Percentiles rank a stretch among this genome's conserved stretches.
These are phyloP conservation scores for Infundibulicybe gibba DNA, from an alignment of 768 basidiomycete genomes.

Conservation along the genomic window DNA sequence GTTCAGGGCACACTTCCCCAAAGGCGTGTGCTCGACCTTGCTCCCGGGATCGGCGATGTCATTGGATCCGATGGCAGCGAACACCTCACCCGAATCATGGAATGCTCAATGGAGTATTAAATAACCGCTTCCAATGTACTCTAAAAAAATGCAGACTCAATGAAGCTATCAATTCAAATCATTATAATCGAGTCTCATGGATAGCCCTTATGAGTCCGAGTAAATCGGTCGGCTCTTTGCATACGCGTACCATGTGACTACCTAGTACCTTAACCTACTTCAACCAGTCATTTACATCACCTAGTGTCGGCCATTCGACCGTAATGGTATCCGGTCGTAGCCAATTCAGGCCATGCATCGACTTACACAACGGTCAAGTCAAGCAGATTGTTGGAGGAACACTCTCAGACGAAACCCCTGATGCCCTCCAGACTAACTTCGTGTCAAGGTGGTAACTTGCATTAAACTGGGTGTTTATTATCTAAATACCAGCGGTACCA, in stretches of 20 bases:
- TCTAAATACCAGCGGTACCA: slow-evolving; percentile 22
- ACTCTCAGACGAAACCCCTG: slow-evolving; percentile 63
- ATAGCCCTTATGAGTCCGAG: too few relatives aligned
- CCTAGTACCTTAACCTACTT: too few relatives aligned
- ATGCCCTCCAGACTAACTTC: slow-evolving; percentile 80
- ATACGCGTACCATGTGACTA: too few relatives aligned
- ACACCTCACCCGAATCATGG: slow-evolving; percentile 79
- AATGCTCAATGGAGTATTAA: slow-evolving; percentile 76
- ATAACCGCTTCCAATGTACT: too few relatives aligned
- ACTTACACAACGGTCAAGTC: slow-evolving; percentile 92
- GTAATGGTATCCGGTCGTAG: slow-evolving; percentile 39
- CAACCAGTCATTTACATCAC: too few relatives aligned
- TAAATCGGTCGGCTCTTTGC: too few relatives aligned
- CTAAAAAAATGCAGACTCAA: neutral
- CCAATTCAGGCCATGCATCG: slow-evolving; percentile 91
- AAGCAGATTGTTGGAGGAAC: slow-evolving; percentile 99
- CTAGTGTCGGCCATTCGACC: neutral
- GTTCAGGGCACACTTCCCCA: slow-evolving; percentile 94
- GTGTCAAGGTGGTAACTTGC: slow-evolving; percentile 60
- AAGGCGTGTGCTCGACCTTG: slow-evolving; percentile 86
- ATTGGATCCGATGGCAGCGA: slow-evolving; percentile 80
- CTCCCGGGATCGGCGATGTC: slow-evolving; percentile 84
- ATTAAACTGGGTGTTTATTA: slow-evolving; percentile 3
- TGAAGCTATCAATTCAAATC: neutral
- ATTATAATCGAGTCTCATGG: too few relatives aligned